Percentiles rank a stretch among this genome's conserved stretches.
phyloP scores from a whole-genome alignment of 441 rosid species.

The Bocquillonia castaneifolia region DNA sequence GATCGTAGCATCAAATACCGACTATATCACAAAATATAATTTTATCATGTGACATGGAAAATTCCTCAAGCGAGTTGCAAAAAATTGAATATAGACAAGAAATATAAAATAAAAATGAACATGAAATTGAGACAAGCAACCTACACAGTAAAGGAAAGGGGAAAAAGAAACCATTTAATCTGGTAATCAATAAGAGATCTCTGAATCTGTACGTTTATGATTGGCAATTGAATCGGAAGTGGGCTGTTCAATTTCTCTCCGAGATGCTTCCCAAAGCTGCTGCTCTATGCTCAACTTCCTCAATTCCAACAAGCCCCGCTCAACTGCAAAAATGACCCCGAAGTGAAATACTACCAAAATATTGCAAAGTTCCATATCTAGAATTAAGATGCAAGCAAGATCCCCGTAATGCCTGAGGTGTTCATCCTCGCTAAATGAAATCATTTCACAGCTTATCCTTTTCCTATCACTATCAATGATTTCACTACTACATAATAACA shows the following conservation, averaged over 20 bases:
- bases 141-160: slow-evolving; percentile 3
- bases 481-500: no score
- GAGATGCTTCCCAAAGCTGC: slow-evolving; percentile 94
- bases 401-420: not conserved
- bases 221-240: slow-evolving; percentile 23
- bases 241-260: slow-evolving; percentile 59
- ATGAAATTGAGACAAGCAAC: slow-evolving; percentile 11
- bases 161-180: not conserved
- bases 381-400: not conserved
- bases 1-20: not conserved
- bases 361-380: not conserved
- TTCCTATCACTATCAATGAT: no score
- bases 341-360: not conserved
- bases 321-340: slow-evolving; percentile 44
- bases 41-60: not conserved
- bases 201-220: slow-evolving; percentile 41
- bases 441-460: no score
- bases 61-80: not conserved
- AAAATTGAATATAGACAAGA: not conserved
- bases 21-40: slow-evolving; percentile 2
- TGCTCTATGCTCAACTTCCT: slow-evolving; percentile 88
- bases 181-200: slow-evolving; percentile 15
- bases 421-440: not conserved
- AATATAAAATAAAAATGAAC: not conserved
- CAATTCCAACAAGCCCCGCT: slow-evolving; percentile 77